phyloP scores from a whole-genome alignment of 2,329 filamentous ascomycete genomes.

The Chaetomiaceae sp. region DNA sequence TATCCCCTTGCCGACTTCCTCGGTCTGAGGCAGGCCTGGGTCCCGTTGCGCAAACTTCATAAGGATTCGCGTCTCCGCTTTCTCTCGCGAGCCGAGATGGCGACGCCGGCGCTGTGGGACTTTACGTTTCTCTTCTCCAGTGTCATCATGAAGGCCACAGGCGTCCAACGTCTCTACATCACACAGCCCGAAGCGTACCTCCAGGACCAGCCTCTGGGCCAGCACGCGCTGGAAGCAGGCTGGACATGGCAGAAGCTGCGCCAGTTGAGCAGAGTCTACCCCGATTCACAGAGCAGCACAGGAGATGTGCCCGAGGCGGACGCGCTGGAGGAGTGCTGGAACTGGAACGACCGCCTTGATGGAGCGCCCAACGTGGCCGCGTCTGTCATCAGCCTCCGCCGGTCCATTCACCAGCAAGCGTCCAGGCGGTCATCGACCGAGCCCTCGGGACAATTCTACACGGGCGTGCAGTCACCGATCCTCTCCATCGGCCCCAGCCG shows the following conservation, averaged over 20 bases:
- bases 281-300: constrained; percentile 39
- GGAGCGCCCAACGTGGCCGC: constrained; percentile 43
- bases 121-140: constrained; percentile 64
- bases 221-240: constrained; percentile 45
- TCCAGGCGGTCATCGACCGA: constrained; percentile 37
- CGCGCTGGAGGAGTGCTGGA: constrained; percentile 62
- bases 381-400: constrained; percentile 40
- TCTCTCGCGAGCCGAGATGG: constrained; percentile 65
- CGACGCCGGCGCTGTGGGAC: constrained; percentile 67
- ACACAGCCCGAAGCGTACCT: constrained; percentile 72
- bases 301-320: constrained; percentile 54
- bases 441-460: constrained; percentile 39
- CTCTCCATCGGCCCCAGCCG: constrained; percentile 32
- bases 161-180: constrained; percentile 63
- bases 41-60: constrained; percentile 72
- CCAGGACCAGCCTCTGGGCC: constrained; percentile 45
- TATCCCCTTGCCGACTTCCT: constrained; percentile 43
- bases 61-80: constrained; percentile 70
- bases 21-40: constrained; percentile 62
- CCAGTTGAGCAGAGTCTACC: constrained; percentile 54
- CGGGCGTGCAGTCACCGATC: constrained; percentile 34
- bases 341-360: constrained; percentile 61
- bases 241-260: constrained; percentile 71
- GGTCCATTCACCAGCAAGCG: constrained; percentile 35
- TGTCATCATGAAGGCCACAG: constrained; percentile 66